phyloP scores from a whole-genome alignment of 306 rosid species.

The Trichosanthes cucumerina region DNA sequence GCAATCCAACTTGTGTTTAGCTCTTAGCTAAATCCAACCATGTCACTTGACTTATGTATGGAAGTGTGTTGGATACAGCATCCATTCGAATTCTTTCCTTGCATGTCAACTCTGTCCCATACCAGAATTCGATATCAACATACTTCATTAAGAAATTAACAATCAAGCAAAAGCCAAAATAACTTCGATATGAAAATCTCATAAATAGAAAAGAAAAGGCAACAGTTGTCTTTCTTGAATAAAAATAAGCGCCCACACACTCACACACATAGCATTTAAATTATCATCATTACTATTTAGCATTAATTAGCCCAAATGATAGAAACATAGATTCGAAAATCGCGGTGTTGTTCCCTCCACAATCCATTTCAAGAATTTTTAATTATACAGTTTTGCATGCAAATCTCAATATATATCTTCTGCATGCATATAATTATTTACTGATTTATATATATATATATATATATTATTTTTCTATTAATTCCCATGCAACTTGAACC shows the following conservation, averaged over 20 bases:
- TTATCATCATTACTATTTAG: neutral
- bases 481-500: neutral
- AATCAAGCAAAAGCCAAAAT: too few relatives aligned
- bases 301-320: neutral
- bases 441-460: neutral
- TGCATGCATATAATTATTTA: neutral
- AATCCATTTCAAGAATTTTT: neutral
- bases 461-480: neutral
- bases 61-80: too few relatives aligned
- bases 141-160: too few relatives aligned
- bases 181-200: neutral
- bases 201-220: too few relatives aligned
- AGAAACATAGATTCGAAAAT: constrained; percentile 2
- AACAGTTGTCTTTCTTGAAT: too few relatives aligned
- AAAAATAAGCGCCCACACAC: neutral
- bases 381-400: neutral
- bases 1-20: too few relatives aligned
- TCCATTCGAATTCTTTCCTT: too few relatives aligned
- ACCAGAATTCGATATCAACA: too few relatives aligned
- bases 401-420: neutral
- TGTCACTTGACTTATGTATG: too few relatives aligned
- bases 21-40: too few relatives aligned
- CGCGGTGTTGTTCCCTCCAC: neutral
- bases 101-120: too few relatives aligned
- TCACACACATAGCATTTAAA: neutral